Base-by-base conservation (phyloP, 164 flowering plant species). In the Magnolia sinica region DNA sequence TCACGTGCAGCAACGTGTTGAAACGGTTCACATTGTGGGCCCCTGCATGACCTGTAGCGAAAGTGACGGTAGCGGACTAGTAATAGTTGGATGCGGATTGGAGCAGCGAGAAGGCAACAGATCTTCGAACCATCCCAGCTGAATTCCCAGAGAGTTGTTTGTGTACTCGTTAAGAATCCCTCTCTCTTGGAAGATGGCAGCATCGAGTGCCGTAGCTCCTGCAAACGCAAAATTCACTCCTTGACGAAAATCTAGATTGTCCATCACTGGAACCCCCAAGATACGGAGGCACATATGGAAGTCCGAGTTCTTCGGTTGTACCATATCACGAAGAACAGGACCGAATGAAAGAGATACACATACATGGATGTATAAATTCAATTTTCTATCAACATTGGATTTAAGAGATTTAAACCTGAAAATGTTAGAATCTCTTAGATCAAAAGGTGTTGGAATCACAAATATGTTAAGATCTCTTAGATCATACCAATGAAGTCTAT, bases 221-320 rank as follows among this genome's bases (percentile, higher is more conserved):
- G 68, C 84, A 4, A 86, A 88, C 0, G 93, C 91, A 55, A 88
- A 90, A 77, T 90, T 90, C 68, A 87, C 85, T 6, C 90, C 90
- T 0, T 72, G 24, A 1, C 14, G 23, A n/a, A 79, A 73, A 64
- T 70, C 64, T n/a, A n/a, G n/a, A n/a, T n/a, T n/a, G n/a, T 37
- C 45, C 6, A 3, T 37, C 45, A 8, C 49, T 19, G 3, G 64
- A 31, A 16, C 50, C 10, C 72, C 65, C 83, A 0, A 85, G 64
- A 73, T 82, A 86, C 1, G 91, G 88, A 4, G 85, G 89, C 27
- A 88, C 27, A 10, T 79, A 74, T 7, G 88, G 88, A 6, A 87
- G 77, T 3, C 87, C 88, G 18, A 24, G 59, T 14, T 66, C 76
- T 9, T 74, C 69, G 8, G 76, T 22, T 64, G 9, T 6, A 64